phyloP scores from a whole-genome alignment of 139 green algal species.

The Marvania coccoides region DNA sequence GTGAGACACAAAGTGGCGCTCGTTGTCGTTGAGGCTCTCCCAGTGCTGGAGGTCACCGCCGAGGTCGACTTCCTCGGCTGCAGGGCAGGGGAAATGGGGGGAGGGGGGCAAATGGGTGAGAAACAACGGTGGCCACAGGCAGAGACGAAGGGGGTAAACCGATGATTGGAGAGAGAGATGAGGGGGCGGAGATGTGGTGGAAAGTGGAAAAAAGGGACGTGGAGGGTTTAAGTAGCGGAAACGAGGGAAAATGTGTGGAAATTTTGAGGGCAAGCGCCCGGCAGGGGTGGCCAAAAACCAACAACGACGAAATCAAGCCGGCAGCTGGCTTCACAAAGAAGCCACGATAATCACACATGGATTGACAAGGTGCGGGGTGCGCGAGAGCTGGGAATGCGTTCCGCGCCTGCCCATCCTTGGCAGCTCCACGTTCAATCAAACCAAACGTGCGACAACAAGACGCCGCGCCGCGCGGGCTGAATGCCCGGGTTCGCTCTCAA shows the following conservation, averaged over 20 bases:
- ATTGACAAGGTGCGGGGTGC: too few relatives aligned
- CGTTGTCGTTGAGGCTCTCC: slow-evolving; percentile 78
- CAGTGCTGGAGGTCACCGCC: slow-evolving; percentile 84
- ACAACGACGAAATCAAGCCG: too few relatives aligned
- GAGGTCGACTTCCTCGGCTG: slow-evolving; percentile 96
- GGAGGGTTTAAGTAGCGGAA: background rate
- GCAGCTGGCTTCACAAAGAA: background rate
- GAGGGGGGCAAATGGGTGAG: background rate
- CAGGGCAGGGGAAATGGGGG: background rate
- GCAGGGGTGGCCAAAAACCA: too few relatives aligned
- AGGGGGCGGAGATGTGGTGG: background rate
- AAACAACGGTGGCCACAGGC: background rate
- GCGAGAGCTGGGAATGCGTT: too few relatives aligned
- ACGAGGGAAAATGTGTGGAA: background rate
- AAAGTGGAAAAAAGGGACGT: background rate
- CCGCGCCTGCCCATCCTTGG: too few relatives aligned
- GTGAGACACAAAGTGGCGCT: slow-evolving; percentile 94
- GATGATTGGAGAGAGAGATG: background rate
- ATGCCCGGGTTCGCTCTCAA: too few relatives aligned
- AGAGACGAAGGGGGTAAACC: background rate
- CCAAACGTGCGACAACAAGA: too few relatives aligned
- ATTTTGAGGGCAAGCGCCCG: background rate
- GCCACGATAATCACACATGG: background rate
- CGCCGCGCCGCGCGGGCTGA: too few relatives aligned
- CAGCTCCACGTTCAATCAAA: too few relatives aligned